Base-by-base conservation (phyloP, 805 yeast species). In the Candida ponderosae region DNA sequence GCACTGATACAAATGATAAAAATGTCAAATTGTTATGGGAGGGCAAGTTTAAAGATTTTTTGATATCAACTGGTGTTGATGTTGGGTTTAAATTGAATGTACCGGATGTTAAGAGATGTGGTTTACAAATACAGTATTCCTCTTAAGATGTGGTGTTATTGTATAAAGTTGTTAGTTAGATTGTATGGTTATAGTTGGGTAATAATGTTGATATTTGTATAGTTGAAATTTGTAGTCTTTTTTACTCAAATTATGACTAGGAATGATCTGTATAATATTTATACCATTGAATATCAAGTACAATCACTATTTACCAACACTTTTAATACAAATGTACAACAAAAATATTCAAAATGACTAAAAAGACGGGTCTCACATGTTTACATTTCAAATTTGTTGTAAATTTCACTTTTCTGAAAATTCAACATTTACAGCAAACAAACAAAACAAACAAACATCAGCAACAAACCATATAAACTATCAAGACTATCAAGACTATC, bases 11-110 rank as follows among this genome's bases (percentile, higher is more conserved):
- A 23, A 77, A 74, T 32, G 81, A 79, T 36, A 70, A 67, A 44
- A 68, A 75, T 41, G 47, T 85, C 13, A 76, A 75, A 41, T 34
- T 88, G 6, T 61, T 85, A 32, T 90, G 97, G 96, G 96, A 85
- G 50, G 96, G 97, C 0, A 74, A 82, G 42, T 76, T 74, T 49
- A 79, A 81, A 48, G 94, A 86, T 31, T 83, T 90, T 54, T 56
- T 90, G 36, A 63, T 89, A 3, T 76, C 85, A 34, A 73, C 90
- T 1, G 97, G 97, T 1, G 66, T 76, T 6, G 76, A 70, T 38
- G 41, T 84, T 4, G 62, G 63, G 33, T 41, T 70, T 19, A 67
- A 64, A 13, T 63, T 68, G 1, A 54, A 60, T 18, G 59, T 57
- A 5, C 81, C 82, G 3, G 74, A 66, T 32, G 44, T 74, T 8